Evolutionary conservation across 768 basidiomycete species (phyloP).

Genomic region (Cubamyces lactineus): DNA sequence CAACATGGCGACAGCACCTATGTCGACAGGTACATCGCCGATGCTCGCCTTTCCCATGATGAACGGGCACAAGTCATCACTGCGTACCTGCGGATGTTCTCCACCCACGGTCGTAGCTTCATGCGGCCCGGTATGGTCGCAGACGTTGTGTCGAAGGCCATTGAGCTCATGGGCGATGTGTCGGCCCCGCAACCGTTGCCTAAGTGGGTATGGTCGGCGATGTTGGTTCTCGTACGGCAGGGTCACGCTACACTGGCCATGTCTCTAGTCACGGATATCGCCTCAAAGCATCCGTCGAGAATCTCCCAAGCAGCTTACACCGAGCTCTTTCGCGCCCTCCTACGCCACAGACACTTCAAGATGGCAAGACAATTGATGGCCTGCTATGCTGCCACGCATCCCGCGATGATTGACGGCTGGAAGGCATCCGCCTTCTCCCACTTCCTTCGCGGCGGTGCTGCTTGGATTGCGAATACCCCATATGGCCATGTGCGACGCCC

Average conservation of each 20-base stretch:
- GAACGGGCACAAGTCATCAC: conserved; percentile 1
- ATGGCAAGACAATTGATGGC: conserved; percentile 40
- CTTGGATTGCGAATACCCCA: background rate
- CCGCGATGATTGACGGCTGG: conserved; percentile 33
- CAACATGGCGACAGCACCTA: conserved; percentile 7
- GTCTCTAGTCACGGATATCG: conserved; percentile 45
- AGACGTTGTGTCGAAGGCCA: too few species aligned
- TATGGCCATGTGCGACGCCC: background rate
- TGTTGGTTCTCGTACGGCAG: conserved; percentile 11
- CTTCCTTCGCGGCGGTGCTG: conserved; percentile 1
- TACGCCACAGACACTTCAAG: conserved; percentile 44
- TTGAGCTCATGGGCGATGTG: background rate
- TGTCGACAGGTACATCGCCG: conserved; percentile 14
- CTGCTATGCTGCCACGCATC: conserved; percentile 26
- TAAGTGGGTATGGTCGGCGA: background rate
- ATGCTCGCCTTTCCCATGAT: conserved; percentile 9
- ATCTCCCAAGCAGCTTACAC: conserved; percentile 44
- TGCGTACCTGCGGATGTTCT: conserved; percentile 15
- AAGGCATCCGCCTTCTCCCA: conserved; percentile 36
- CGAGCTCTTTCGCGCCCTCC: conserved; percentile 41
- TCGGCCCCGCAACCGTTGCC: background rate
- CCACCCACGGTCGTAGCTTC: conserved; percentile 8
- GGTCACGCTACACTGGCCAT: conserved; percentile 41
- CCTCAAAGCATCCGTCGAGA: conserved; percentile 38
- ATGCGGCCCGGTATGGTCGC: background rate